Evolutionary conservation across 2,329 filamentous ascomycete species (phyloP), one percentile per base, ranked within the genome.

Genomic region (Aspergillus sp.): DNA sequence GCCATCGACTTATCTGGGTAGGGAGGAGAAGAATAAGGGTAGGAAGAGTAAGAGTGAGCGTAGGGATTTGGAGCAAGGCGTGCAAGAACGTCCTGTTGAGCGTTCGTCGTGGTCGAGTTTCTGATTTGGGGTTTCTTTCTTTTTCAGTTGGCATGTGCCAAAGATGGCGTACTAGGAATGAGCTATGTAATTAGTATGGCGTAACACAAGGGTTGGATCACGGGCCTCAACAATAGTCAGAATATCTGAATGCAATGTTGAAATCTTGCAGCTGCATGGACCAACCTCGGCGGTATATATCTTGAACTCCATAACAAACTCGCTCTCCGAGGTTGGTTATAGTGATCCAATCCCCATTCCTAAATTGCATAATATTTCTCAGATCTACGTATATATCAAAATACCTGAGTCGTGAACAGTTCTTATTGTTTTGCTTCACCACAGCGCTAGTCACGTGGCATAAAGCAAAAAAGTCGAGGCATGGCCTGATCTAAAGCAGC

Each of bases 1-100:
- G 58, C 57, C 59, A 23, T 68, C 65, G 23, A 55, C 40, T n/a
- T 66, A 61, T 37, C n/a, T 66, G 39, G 65, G 65, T 2, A 19
- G 44, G 33, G 14, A 27, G 12, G 4, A 39, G 5, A 41, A 44
- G 51, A 9, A 14, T 44, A 40, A n/a, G 15, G n/a, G 33, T 1
- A 3, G 7, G 44, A 33, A 21, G 31, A 17, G 33, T 48, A 17
- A 37, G 15, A 6, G 37, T 12, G 12, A 23, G 44, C 3, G 11
- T n/a, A 15, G 6, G 27, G 49, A 52, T 43, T 43, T 44, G 49
- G 49, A 52, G 15, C 27, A 31, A 27, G 49, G 40, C 23, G 15
- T 23, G 49, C 27, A 25, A 31, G 25, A 12, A 7, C 12, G 12
- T 31, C 27, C 27, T 31, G 27, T 31, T 31, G 27, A 31, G 9